Conservation (phyloP, 1,139 yeast genomes). For the Candida gigantensis region DNA sequence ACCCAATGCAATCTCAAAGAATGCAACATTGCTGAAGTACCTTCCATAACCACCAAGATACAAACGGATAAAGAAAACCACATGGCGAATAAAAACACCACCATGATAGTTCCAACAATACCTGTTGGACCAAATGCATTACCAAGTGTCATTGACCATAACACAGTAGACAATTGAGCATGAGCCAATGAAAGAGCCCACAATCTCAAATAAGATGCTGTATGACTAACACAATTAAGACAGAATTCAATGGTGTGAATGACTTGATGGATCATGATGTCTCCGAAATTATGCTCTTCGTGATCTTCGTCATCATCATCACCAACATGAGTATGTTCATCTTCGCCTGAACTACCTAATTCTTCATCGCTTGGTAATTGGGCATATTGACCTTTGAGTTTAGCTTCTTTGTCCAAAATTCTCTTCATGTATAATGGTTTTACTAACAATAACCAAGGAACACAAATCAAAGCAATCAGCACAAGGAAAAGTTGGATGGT, state of each 20-base stretch:
- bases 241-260: constrained; percentile 81
- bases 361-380: constrained; percentile 28
- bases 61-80: constrained; percentile 77
- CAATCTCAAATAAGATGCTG: constrained; percentile 74
- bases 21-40: constrained; percentile 86
- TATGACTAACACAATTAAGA: constrained; percentile 75
- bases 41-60: constrained; percentile 80
- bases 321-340: constrained; percentile 27
- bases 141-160: constrained; percentile 78
- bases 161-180: constrained; percentile 72
- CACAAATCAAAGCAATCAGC: constrained; percentile 65
- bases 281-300: constrained; percentile 66
- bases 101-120: constrained; percentile 46
- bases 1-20: constrained; percentile 86
- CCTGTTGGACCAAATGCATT: constrained; percentile 56
- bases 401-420: constrained; percentile 43
- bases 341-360: constrained; percentile 24
- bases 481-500: constrained; percentile 60
- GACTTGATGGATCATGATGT: constrained; percentile 76
- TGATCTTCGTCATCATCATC: constrained; percentile 54
- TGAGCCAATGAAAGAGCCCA: constrained; percentile 83
- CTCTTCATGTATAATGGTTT: constrained; percentile 60
- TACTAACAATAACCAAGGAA: constrained; percentile 70
- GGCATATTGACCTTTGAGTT: constrained; percentile 27
- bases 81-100: constrained; percentile 69